A percentile compares a stretch with the other conserved stretches of the same genome.
Evolutionary conservation across 1,139 yeast genomes (phyloP).

Genomic region (Diutina pseudorugosa): DNA sequence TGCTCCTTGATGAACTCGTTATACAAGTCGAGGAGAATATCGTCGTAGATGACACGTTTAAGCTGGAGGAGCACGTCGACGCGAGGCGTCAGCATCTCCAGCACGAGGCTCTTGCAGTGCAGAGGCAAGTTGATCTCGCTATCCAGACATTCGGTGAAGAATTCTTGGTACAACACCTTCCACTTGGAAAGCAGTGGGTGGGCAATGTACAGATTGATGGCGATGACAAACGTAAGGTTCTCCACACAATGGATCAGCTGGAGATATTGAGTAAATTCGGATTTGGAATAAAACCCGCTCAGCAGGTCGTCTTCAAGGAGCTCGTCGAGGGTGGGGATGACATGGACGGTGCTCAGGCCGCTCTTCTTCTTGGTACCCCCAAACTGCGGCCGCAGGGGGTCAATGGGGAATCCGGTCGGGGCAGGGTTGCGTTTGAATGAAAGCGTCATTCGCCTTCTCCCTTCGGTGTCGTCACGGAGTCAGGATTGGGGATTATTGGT

Average conservation of each 20-base stretch:
- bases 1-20: constrained; percentile 2
- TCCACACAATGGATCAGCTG: constrained; percentile 3
- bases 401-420: neutral
- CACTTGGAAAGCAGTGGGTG: neutral
- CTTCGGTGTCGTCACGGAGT: neutral
- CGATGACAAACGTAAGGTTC: constrained; percentile 1
- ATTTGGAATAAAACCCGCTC: constrained; percentile 1
- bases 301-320: constrained; percentile 1
- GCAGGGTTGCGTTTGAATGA: constrained; percentile 1
- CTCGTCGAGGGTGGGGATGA: constrained; percentile 2
- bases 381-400: neutral
- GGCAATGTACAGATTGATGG: constrained; percentile 1
- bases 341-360: neutral
- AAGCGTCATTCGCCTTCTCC: constrained; percentile 1
- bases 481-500: neutral
- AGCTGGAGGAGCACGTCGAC: neutral
- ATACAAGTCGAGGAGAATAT: neutral
- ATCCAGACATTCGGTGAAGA: neutral
- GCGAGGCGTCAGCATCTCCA: neutral
- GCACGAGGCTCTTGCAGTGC: neutral
- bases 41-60: constrained; percentile 1
- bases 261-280: neutral
- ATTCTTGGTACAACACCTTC: constrained; percentile 1
- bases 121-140: neutral
- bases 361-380: neutral